Evolutionary conservation across 2,329 filamentous ascomycete species (phyloP), one percentile per base, ranked within the genome.

Genomic region (Trematosphaeria pertusa): DNA sequence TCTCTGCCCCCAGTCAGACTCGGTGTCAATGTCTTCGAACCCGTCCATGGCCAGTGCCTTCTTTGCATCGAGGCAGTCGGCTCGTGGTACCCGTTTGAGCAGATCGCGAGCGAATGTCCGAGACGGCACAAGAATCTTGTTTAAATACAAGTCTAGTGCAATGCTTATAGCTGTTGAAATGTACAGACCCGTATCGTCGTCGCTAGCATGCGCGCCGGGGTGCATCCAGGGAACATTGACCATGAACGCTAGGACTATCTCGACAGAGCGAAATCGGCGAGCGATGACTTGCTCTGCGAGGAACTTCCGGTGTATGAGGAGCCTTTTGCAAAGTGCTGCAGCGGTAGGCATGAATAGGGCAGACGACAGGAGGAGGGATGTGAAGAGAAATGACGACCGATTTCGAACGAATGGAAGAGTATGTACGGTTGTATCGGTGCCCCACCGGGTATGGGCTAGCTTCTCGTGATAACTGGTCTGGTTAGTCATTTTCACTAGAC

Each of bases 171-270:
- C 87, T 73, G 87, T 85, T 1, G 86, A 82, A 43, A 90, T 82
- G 56, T 88, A 89, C 32, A 83, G 81, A 47, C 86, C 88, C 0
- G 87, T 88, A 58, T 89, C 87, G 50, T 90, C 87, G 54, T 89
- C 87, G 8, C 85, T 85, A 65, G 83, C 86, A 59, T 87, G 84
- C 74, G 53, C 50, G 2, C 85, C 84, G 1, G 85, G 84, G 21
- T 83, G 82, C 80, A 89, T 88, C 87, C 87, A 90, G 0, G 87
- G 87, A 5, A 90, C 81, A 50, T 89, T 89, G 22, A 88, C 80
- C 83, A 90, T 87, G 61, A 89, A 89, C 0, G 85, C 87, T 1
- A 90, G 73, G 0, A 90, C 84, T 45, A 90, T 88, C 64, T 90
- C 87, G 5, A 88, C 85, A 0, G 87, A 90, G 45, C 85, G 81